A percentile compares a stretch with the other conserved stretches of the same genome.
Evolutionary conservation across 345 rosid genomes (phyloP).

Genomic region (Citrus medica): DNA sequence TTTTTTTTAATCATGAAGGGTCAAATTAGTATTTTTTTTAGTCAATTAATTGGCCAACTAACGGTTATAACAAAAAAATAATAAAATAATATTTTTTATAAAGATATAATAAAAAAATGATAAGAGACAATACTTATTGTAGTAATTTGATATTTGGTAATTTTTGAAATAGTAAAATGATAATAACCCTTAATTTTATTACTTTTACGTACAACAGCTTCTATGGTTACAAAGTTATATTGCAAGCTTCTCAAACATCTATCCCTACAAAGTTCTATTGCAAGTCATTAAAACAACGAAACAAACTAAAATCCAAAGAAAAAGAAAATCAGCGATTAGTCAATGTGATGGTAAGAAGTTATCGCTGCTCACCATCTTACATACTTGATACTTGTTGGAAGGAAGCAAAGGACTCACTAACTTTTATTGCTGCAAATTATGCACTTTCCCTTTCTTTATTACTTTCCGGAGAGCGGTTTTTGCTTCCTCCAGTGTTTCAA

Average conservation of each 20-base stretch:
- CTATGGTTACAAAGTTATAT: neutral
- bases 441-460: slow-evolving; percentile 58
- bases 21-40: too few species aligned
- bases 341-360: neutral
- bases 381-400: neutral
- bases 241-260: neutral
- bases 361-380: neutral
- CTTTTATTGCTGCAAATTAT: slow-evolving; percentile 36
- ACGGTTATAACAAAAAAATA: too few species aligned
- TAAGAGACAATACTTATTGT: too few species aligned
- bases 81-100: too few species aligned
- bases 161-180: too few species aligned
- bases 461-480: slow-evolving; percentile 77
- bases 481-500: slow-evolving; percentile 88
- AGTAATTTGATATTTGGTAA: too few species aligned
- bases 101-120: too few species aligned
- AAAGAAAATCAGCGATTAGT: neutral
- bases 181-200: slow-evolving; percentile 1
- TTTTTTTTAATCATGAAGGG: too few species aligned
- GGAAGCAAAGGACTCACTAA: neutral
- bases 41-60: too few species aligned
- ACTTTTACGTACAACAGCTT: neutral
- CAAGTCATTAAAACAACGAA: neutral
- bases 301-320: neutral
- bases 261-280: neutral